These are phyloP conservation scores for Zopfia rhizophila DNA, from an alignment of 2,329 filamentous ascomycete genomes.

Conservation along the genomic window DNA sequence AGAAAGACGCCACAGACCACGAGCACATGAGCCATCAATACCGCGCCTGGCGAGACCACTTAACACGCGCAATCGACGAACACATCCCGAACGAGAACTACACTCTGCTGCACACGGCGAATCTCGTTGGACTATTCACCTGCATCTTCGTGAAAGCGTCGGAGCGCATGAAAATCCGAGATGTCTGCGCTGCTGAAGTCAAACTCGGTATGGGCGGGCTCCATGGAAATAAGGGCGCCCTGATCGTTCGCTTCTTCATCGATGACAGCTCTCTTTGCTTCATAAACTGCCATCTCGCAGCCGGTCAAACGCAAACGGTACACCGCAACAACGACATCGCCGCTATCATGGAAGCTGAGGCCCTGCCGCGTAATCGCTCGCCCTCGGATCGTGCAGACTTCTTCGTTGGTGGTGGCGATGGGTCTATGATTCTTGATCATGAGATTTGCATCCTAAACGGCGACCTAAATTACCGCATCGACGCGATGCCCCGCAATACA, in stretches of 20 bases:
- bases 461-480: slow-evolving; percentile 97
- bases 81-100: slow-evolving; percentile 83
- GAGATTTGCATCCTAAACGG: slow-evolving; percentile 98
- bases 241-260: slow-evolving; percentile 89
- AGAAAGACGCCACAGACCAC: slow-evolving; percentile 84
- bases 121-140: slow-evolving; percentile 93
- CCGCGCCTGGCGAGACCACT: slow-evolving; percentile 92
- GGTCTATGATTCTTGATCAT: slow-evolving; percentile 93
- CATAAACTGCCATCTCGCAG: slow-evolving; percentile 96
- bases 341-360: slow-evolving; percentile 82
- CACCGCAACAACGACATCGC: slow-evolving; percentile 93
- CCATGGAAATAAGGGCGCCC: slow-evolving; percentile 95
- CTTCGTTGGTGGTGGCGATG: slow-evolving; percentile 92
- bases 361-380: slow-evolving; percentile 79
- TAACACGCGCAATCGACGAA: slow-evolving; percentile 84
- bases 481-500: slow-evolving; percentile 93
- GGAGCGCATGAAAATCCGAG: slow-evolving; percentile 78
- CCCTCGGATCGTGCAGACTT: slow-evolving; percentile 74
- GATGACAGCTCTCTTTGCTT: slow-evolving; percentile 97
- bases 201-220: slow-evolving; percentile 96
- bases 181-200: slow-evolving; percentile 82
- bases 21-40: slow-evolving; percentile 98
- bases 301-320: slow-evolving; percentile 89
- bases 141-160: slow-evolving; percentile 92
- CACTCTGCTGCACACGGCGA: slow-evolving; percentile 85